Base-by-base conservation (phyloP, 345 rosid species). In the Citrus maxima region DNA sequence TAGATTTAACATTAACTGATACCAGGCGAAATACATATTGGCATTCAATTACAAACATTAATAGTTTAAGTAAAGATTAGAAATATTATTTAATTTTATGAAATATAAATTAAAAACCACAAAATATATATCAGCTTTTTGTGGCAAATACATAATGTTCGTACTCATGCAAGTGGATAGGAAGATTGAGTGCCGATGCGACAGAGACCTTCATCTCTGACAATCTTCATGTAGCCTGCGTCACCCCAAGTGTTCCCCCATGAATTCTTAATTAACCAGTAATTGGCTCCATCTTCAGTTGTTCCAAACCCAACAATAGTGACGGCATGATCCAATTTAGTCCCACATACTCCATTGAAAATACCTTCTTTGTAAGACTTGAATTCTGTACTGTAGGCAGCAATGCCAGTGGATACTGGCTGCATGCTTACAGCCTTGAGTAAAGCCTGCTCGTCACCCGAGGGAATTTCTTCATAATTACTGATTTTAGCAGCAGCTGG, bases 181-280 rank as follows among this genome's bases (percentile, higher is more conserved):
- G 7, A 13, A 62, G 37, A 27, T 1, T 0, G 1, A 10, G 19
- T 1, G 35, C 24, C 74, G 28, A 71, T 28, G 74, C 35, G 42
- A 14, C 28, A 64, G 5, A 16, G 4, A 7, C 67, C 64, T 60
- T 10, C 67, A 67, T 70, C 86, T 77, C 93, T 86, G 40, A 46
- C 58, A 65, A 91, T 82, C 77, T 84, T 88, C 82, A 88, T 84
- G 71, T 83, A 88, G 30, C 91, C 91, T 16, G 64, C 10, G 62
- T 89, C 92, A 24, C 90, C 94, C 90, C 90, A 90, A 5, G 27
- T 73, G 38, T 19, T 1, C 0, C 88, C 91, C 92, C 91, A 90
- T 6, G 94, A 89, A 40, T 91, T 91, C 72, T 85, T 89, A 37
- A 89, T 61, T 49, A 89, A 18, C 92, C 93, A 91, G 68, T 86